phyloP scores from a whole-genome alignment of 208 protist species.

The Acanthamoeba sp. region DNA sequence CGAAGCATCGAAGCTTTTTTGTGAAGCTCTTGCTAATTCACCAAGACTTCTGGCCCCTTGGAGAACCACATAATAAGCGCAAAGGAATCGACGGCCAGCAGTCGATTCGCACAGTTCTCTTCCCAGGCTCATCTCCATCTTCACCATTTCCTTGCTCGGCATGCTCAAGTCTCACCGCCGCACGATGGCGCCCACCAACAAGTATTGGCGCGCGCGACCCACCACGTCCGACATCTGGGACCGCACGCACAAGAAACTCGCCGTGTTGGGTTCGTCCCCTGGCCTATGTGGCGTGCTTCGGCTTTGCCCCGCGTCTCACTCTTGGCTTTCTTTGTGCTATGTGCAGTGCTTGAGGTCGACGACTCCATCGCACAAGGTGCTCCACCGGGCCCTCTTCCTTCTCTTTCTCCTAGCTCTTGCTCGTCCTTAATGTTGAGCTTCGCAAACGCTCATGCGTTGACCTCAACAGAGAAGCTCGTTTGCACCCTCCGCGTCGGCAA shows the following conservation, averaged over 20 bases:
- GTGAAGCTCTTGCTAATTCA: not conserved
- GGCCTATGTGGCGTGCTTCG: not conserved
- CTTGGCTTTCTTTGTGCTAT: too few relatives aligned
- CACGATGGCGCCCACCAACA: conserved; percentile 29
- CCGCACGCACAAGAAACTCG: conserved; percentile 38
- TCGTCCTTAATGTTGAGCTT: too few relatives aligned
- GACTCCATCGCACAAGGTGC: conserved; percentile 5
- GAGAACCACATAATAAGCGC: not conserved
- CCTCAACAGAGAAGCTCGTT: not conserved
- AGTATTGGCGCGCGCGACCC: not conserved
- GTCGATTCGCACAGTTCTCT: not conserved
- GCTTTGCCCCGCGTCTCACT: not conserved
- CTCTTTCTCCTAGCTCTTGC: too few relatives aligned
- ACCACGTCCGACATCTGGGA: conserved; percentile 47
- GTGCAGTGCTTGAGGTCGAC: conserved; percentile 9
- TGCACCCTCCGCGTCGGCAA: conserved; percentile 33
- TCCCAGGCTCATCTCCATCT: not conserved
- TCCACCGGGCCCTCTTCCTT: too few relatives aligned
- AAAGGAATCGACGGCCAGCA: not conserved
- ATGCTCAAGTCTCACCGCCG: conserved; percentile 30
- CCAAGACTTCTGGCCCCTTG: not conserved
- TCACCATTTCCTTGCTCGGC: conserved; percentile 8
- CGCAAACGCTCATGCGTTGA: too few relatives aligned
- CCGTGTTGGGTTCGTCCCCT: conserved; percentile 14
- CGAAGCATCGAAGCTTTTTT: not conserved